Evolutionary conservation across 2,329 filamentous ascomycete species (phyloP), one percentile per base, ranked within the genome.

Genomic region (Fusarium chaquense): DNA sequence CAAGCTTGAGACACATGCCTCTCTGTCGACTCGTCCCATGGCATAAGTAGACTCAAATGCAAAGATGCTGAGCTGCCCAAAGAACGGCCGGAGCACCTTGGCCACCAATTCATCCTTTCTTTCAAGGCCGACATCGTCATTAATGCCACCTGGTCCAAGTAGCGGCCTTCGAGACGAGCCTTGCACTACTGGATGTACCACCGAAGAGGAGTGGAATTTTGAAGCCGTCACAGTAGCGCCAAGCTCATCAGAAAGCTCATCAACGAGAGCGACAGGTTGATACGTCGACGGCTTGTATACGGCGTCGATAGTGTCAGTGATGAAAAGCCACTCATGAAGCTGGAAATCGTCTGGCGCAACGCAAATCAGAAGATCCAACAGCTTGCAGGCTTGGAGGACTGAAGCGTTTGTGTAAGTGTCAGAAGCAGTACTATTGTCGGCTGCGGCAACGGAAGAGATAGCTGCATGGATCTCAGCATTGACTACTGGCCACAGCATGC

Each of bases 241-340:
- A 2, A 97, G 83, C 58, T 90, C 90, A 71, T 97, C 93, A 0
- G 93, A 91, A 11, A 97, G 84, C 74, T 96, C 92, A 73, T 98
- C 96, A 1, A 92, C 91, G 7, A 98, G 86, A 4, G 93, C 93
- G 4, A 92, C 83, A 2, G 93, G 87, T 64, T 89, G 86, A 81
- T 90, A 91, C 53, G 84, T 83, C 16, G 88, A 81, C 0, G 93
- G 90, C 15, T 92, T 90, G 80, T 99, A 97, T 35, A 99, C 92
- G 2, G 96, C 94, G 75, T 99, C 96, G 69, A 98, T 94, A 16
- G 95, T 98, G 79, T 99, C 96, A 3, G 94, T 97, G 58, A 99
- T 90, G 79, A 97, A 99, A 6, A 98, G 88, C 96, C 96, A 99
- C 82, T 98, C 93, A 75, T 97, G 91, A n/a, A 98, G 87, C 79